Percentiles rank a stretch among this genome's conserved stretches.
Evolutionary conservation across 208 protist species (phyloP).

Genomic region (Wallacemonas collosoma): DNA sequence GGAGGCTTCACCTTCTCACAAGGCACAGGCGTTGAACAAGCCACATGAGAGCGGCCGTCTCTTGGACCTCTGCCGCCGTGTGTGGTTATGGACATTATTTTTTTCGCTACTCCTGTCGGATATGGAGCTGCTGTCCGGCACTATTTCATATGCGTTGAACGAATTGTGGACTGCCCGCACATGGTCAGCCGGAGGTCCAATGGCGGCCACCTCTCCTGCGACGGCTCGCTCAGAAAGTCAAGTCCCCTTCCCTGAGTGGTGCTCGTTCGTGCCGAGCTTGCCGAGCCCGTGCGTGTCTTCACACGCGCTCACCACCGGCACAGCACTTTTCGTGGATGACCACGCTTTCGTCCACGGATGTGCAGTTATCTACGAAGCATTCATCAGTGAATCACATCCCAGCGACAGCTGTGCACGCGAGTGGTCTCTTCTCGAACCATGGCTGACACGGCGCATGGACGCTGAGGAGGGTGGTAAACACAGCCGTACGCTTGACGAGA

Average conservation of each 20-base stretch:
- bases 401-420: slow-evolving; percentile 6
- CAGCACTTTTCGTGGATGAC: not conserved
- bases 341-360: slow-evolving; percentile 14
- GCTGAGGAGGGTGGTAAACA: not conserved
- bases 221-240: too few relatives aligned
- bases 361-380: slow-evolving; percentile 6
- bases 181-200: too few relatives aligned
- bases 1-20: not conserved
- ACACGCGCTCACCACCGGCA: too few relatives aligned
- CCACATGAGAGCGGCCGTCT: not conserved
- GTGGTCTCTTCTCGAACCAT: not conserved
- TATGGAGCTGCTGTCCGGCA: slow-evolving; percentile 62
- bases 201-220: too few relatives aligned
- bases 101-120: slow-evolving; percentile 48
- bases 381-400: slow-evolving; percentile 1
- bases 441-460: not conserved
- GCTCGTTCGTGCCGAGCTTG: too few relatives aligned
- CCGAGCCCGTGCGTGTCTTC: too few relatives aligned
- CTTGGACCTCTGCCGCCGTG: slow-evolving; percentile 29
- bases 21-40: not conserved
- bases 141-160: slow-evolving; percentile 38
- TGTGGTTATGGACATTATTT: slow-evolving; percentile 66
- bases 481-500: not conserved
- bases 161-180: slow-evolving; percentile 15
- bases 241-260: too few relatives aligned